Percentiles rank a stretch among this genome's conserved stretches.
These are phyloP conservation scores for Diutina rugosa DNA, from an alignment of 1,139 yeast genomes.

Conservation along the genomic window DNA sequence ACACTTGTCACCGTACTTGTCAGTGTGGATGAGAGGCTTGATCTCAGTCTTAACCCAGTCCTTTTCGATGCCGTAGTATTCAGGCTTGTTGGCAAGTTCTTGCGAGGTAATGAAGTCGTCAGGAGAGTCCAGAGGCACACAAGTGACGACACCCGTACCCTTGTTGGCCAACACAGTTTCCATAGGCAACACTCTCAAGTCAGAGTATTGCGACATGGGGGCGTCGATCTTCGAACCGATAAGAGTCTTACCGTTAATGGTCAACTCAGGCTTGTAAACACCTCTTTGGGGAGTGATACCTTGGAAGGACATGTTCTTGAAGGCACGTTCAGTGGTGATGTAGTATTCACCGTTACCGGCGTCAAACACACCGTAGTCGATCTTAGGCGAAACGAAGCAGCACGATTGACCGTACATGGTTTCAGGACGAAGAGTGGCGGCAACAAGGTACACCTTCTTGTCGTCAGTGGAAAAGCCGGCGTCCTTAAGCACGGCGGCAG, in stretches of 20 bases:
- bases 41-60: conserved; percentile 79
- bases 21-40: conserved; percentile 64
- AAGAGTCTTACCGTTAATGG: conserved; percentile 57
- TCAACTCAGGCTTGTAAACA: conserved; percentile 44
- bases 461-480: conserved; percentile 29
- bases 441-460: conserved; percentile 72
- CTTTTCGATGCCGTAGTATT: conserved; percentile 71
- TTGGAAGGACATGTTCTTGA: conserved; percentile 95
- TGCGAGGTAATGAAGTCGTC: conserved; percentile 84
- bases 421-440: conserved; percentile 97
- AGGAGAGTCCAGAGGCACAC: conserved; percentile 97
- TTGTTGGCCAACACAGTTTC: conserved; percentile 88
- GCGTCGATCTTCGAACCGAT: conserved; percentile 83
- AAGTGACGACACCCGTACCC: conserved; percentile 98
- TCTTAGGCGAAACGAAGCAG: conserved; percentile 94
- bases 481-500: conserved; percentile 35
- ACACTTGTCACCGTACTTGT: conserved; percentile 77
- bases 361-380: conserved; percentile 81
- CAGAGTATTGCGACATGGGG: conserved; percentile 57
- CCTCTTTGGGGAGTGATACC: conserved; percentile 88
- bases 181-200: conserved; percentile 88
- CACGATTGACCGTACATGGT: conserved; percentile 99
- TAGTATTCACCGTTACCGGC: conserved; percentile 69
- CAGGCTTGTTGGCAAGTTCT: conserved; percentile 83
- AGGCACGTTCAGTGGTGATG: conserved; percentile 92